These are phyloP conservation scores for Chlorella sp. DNA, from an alignment of 139 green algal species.

Conservation along the genomic window DNA sequence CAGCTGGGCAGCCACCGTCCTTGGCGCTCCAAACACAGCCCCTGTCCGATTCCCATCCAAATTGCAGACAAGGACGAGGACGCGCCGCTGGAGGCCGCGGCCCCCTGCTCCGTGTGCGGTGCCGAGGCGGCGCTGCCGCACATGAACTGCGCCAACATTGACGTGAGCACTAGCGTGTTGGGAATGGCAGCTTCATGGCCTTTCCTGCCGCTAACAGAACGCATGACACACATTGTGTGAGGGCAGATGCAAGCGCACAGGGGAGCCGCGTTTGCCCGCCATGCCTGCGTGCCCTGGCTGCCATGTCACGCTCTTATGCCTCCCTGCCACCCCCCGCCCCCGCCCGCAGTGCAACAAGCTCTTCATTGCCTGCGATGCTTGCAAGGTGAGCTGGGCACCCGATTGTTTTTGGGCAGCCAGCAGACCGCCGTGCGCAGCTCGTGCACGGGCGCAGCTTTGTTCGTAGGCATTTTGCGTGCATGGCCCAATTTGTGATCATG, in stretches of 20 bases:
- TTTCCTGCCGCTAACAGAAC: neutral
- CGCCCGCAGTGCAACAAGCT: slow-evolving; percentile 76
- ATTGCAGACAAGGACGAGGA: slow-evolving; percentile 22
- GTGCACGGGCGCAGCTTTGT: too few species aligned
- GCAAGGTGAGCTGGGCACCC: slow-evolving; percentile 66
- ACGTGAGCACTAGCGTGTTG: slow-evolving; percentile 18
- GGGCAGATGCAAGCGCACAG: too few species aligned
- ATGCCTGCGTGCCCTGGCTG: too few species aligned
- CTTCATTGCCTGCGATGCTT: slow-evolving; percentile 83
- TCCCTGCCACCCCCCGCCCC: neutral
- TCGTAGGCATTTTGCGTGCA: too few species aligned
- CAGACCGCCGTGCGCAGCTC: too few species aligned
- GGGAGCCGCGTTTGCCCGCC: too few species aligned
- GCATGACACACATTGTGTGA: neutral
- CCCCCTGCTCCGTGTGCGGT: slow-evolving; percentile 80
- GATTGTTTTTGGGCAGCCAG: too few species aligned
- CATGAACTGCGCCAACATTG: slow-evolving; percentile 94
- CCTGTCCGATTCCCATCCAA: too few species aligned
- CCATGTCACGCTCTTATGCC: neutral
- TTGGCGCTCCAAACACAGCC: too few species aligned
- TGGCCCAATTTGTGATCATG: too few species aligned
- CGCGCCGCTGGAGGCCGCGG: slow-evolving; percentile 51
- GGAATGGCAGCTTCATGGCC: neutral
- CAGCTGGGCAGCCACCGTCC: too few species aligned
- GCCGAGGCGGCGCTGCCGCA: slow-evolving; percentile 78